These are phyloP conservation scores for Verticillium tricorpus DNA, from an alignment of 2,329 filamentous ascomycete species.

Conservation along the genomic window DNA sequence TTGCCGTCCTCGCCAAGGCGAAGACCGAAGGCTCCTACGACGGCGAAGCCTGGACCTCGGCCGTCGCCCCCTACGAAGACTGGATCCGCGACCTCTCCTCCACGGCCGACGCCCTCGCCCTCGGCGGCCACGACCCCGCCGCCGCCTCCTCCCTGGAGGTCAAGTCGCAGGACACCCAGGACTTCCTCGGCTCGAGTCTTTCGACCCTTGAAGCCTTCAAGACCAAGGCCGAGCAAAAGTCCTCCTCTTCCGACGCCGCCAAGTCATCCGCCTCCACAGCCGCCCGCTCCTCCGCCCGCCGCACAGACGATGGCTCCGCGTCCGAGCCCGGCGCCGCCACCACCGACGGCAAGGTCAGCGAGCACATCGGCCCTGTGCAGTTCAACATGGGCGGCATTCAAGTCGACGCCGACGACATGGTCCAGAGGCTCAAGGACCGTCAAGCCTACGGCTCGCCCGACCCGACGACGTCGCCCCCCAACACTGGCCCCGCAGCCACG, in stretches of 20 bases:
- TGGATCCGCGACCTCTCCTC: conserved; percentile 72
- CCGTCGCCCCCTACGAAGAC: conserved; percentile 71
- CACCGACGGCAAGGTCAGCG: conserved; percentile 49
- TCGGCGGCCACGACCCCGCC: conserved; percentile 44
- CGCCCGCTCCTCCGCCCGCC: conserved; percentile 20
- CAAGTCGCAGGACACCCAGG: conserved; percentile 69
- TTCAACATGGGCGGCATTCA: conserved; percentile 99
- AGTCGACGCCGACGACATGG: conserved; percentile 90
- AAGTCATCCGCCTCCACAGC: conserved; percentile 13
- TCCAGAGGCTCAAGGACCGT: conserved; percentile 73
- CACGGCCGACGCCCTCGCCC: conserved; percentile 45
- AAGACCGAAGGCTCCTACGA: conserved; percentile 14
- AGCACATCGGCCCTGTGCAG: conserved; percentile 90
- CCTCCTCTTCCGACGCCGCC: conserved; percentile 16
- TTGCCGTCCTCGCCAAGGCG: conserved; percentile 17
- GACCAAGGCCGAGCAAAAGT: conserved; percentile 47
- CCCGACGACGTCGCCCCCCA: conserved; percentile 33
- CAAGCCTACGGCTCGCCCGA: conserved; percentile 47
- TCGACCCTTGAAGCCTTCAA: conserved; percentile 65
- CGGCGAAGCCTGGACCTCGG: conserved; percentile 40
- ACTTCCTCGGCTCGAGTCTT: conserved; percentile 71
- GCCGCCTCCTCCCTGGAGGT: conserved; percentile 49
- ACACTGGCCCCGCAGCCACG: conserved; percentile 22
- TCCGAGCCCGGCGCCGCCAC: conserved; percentile 19
- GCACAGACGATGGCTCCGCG: conserved; percentile 27